A percentile compares a stretch with the other conserved stretches of the same genome.
phyloP scores from a whole-genome alignment of 352 stramenopile genomes.

The Bremia lactucae region DNA sequence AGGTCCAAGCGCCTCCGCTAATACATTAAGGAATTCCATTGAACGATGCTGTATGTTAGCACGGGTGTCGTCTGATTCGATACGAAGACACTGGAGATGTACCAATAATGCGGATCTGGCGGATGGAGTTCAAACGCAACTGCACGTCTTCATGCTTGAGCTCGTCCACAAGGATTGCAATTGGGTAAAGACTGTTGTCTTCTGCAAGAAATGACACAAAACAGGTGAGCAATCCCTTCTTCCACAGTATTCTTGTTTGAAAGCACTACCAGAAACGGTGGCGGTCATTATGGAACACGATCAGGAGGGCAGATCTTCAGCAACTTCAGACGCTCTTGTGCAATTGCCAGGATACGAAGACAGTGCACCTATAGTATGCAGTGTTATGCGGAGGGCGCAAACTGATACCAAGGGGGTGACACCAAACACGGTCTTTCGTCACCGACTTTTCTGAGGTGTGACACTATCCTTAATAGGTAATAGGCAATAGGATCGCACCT shows the following conservation, averaged over 20 bases:
- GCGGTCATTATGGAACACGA: constrained; percentile 17
- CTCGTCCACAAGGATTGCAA: constrained; percentile 88
- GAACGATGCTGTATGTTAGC: constrained; percentile 8
- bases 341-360: neutral
- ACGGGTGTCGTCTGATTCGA: neutral
- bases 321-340: neutral
- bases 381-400: neutral
- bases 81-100: constrained; percentile 1
- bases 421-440: too few relatives aligned
- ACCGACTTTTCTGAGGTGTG: neutral
- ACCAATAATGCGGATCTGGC: constrained; percentile 87
- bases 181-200: constrained; percentile 80
- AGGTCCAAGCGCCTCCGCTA: constrained; percentile 81
- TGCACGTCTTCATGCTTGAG: constrained; percentile 89
- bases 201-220: constrained; percentile 15
- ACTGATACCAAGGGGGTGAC: neutral
- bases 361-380: neutral
- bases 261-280: constrained; percentile 17
- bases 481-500: neutral
- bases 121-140: constrained; percentile 86
- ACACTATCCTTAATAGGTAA: neutral
- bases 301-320: neutral
- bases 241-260: constrained; percentile 9
- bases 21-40: neutral
- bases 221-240: constrained; percentile 5